phyloP scores from a whole-genome alignment of 2,329 filamentous ascomycete species.

The Neonectria neomacrospora region DNA sequence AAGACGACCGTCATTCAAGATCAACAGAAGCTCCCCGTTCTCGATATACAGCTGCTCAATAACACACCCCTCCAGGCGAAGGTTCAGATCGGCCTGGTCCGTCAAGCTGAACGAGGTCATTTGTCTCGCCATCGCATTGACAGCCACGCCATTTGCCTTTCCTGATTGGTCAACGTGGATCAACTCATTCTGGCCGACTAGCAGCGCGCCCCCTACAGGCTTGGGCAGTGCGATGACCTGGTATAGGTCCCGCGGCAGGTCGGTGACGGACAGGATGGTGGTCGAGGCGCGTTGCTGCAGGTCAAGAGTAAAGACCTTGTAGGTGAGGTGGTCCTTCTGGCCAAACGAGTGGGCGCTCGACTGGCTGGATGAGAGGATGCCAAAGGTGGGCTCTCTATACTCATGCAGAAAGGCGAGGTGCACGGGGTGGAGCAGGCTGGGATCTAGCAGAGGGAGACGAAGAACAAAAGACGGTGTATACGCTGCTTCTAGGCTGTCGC shows the following conservation, averaged over 20 bases:
- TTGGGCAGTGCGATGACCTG: conserved; percentile 83
- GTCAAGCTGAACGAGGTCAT: conserved; percentile 84
- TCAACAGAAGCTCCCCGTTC: conserved; percentile 84
- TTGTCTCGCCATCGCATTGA: conserved; percentile 89
- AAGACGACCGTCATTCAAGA: conserved; percentile 79
- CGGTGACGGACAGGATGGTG: conserved; percentile 85
- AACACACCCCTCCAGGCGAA: conserved; percentile 84
- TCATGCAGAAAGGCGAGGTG: conserved; percentile 95
- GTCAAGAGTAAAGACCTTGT: conserved; percentile 95
- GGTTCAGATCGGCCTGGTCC: conserved; percentile 83
- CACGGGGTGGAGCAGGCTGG: conserved; percentile 85
- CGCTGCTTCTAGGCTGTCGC: conserved; percentile 65
- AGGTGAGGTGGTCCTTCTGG: conserved; percentile 85
- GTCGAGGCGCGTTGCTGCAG: conserved; percentile 94
- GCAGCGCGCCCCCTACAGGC: conserved; percentile 87
- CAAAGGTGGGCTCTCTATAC: conserved; percentile 97
- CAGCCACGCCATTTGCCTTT: conserved; percentile 89
- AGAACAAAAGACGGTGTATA: conserved; percentile 95
- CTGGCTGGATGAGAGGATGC: conserved; percentile 84
- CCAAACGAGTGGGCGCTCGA: conserved; percentile 81
- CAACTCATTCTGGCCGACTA: conserved; percentile 89
- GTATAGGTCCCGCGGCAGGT: conserved; percentile 88
- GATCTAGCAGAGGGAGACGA: conserved; percentile 87
- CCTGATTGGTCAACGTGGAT: conserved; percentile 97
- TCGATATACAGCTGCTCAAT: conserved; percentile 81